Conservation (phyloP, 2,329 filamentous ascomycete species). For the Catunica adiposa region DNA sequence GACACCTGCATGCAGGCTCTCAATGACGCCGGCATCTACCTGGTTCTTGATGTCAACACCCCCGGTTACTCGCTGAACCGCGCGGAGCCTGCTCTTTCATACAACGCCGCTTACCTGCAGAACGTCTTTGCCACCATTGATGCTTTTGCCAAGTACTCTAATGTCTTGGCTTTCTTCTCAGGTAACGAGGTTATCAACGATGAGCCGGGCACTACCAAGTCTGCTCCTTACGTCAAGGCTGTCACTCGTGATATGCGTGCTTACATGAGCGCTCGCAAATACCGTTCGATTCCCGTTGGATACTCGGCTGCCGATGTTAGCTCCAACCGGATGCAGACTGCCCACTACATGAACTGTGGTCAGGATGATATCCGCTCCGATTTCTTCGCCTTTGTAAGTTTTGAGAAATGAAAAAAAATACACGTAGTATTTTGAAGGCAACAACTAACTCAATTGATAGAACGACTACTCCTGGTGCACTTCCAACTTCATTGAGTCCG, state of each 20-base stretch:
- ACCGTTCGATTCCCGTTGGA: constrained; percentile 55
- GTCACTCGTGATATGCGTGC: constrained; percentile 61
- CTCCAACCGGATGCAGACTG: constrained; percentile 72
- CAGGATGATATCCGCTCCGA: constrained; percentile 68
- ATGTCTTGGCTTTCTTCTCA: constrained; percentile 75
- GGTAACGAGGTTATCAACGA: constrained; percentile 70
- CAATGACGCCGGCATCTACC: constrained; percentile 74
- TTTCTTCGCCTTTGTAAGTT: constrained; percentile 54
- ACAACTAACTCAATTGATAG: constrained; percentile 18
- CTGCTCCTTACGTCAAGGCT: constrained; percentile 62
- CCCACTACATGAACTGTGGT: constrained; percentile 87
- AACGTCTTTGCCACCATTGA: constrained; percentile 79
- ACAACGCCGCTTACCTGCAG: constrained; percentile 74
- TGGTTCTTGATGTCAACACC: constrained; percentile 82
- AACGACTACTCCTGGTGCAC: constrained; percentile 85
- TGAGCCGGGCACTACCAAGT: constrained; percentile 40
- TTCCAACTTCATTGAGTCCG: constrained; percentile 50
- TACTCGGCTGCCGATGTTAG: constrained; percentile 69
- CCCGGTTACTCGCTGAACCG: constrained; percentile 80
- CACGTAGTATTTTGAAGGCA: too few relatives aligned
- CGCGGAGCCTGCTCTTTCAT: constrained; percentile 47
- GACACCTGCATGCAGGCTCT: constrained; percentile 71
- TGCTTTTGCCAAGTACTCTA: constrained; percentile 64
- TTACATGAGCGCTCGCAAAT: constrained; percentile 45
- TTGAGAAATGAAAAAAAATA: background rate